Conservation (phyloP, 2,329 filamentous ascomycete species). For the Fusarium albosuccineum region DNA sequence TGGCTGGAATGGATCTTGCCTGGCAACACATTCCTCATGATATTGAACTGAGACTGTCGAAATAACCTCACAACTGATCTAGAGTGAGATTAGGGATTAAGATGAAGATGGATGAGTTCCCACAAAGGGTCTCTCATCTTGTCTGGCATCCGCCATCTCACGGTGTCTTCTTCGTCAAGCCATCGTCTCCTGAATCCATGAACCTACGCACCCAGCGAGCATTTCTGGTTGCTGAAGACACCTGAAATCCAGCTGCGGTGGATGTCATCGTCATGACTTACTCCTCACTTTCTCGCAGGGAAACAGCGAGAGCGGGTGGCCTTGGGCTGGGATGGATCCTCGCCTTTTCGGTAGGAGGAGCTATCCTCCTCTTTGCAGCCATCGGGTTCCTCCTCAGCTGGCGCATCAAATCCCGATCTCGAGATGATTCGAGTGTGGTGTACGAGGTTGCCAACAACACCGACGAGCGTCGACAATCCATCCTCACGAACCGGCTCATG, state of each 20-base stretch:
- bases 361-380: conserved; percentile 58
- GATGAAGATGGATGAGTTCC: conserved; percentile 41
- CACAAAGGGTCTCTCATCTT: conserved; percentile 28
- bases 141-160: conserved; percentile 28
- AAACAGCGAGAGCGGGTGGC: conserved; percentile 24
- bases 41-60: conserved; percentile 48
- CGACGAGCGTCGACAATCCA: conserved; percentile 29
- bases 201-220: conserved; percentile 14
- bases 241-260: conserved; percentile 22
- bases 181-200: conserved; percentile 13
- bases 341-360: conserved; percentile 62
- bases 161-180: conserved; percentile 31
- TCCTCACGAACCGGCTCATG: conserved; percentile 47
- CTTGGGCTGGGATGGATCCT: conserved; percentile 57
- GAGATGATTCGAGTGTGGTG: conserved; percentile 41
- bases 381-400: conserved; percentile 60
- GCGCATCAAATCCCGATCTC: conserved; percentile 45
- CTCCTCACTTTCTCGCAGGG: conserved; percentile 17
- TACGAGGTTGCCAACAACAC: conserved; percentile 46
- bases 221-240: conserved; percentile 19
- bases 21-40: conserved; percentile 57
- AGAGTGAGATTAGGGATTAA: conserved; percentile 21
- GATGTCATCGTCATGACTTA: conserved; percentile 30
- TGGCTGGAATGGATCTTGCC: conserved; percentile 53
- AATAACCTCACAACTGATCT: conserved; percentile 42